Percentiles rank a stretch among this genome's conserved stretches.
phyloP scores from a whole-genome alignment of 148 eudicot species.

The Tetragonia tetragonoides region DNA sequence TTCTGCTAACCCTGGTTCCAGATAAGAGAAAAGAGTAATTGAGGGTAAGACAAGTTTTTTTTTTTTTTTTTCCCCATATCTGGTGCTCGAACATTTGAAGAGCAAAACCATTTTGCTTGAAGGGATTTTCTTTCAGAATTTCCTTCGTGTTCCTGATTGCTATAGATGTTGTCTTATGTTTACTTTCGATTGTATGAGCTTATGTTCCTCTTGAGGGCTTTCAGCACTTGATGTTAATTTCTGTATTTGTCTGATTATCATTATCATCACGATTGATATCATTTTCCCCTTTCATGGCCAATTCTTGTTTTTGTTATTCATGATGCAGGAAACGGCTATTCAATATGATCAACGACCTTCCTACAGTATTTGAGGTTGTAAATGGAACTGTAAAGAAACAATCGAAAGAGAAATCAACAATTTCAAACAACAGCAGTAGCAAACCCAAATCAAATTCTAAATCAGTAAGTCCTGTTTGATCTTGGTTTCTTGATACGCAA shows the following conservation, averaged over 20 bases:
- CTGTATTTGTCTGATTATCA: background rate
- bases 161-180: too few relatives aligned
- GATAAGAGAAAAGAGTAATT: background rate
- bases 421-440: constrained; percentile 54
- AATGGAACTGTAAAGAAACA: constrained; percentile 49
- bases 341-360: constrained; percentile 58
- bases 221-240: too few relatives aligned
- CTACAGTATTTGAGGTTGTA: constrained; percentile 56
- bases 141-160: background rate
- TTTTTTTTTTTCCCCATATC: background rate
- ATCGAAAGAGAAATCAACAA: constrained; percentile 45
- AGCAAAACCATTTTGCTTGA: background rate
- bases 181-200: too few relatives aligned
- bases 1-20: background rate
- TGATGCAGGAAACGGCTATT: constrained; percentile 58
- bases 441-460: constrained; percentile 53
- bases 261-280: background rate
- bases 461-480: constrained; percentile 23
- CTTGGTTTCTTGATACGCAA: background rate
- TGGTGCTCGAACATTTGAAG: background rate
- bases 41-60: background rate
- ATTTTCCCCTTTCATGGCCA: background rate
- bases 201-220: too few relatives aligned
- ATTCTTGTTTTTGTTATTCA: background rate
- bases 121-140: too few relatives aligned